These are phyloP conservation scores for Pelagophyceae sp. DNA, from an alignment of 352 stramenopile species.

Conservation along the genomic window DNA sequence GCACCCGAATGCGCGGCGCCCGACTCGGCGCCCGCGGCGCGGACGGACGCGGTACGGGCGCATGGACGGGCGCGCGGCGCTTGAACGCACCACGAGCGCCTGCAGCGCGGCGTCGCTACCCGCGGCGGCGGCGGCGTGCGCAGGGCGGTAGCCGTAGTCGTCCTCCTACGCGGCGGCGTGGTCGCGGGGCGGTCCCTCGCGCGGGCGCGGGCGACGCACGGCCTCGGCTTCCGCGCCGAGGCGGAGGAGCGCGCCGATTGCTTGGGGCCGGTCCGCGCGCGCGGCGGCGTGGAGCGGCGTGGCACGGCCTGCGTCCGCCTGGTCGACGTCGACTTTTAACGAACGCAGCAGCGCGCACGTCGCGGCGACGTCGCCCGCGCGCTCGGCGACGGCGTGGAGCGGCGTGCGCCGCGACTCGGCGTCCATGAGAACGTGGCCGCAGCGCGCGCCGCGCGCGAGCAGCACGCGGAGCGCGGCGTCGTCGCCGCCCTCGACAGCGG, in stretches of 20 bases:
- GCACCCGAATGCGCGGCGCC: too few species aligned
- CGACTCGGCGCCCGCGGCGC: too few species aligned
- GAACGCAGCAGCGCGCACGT: not conserved
- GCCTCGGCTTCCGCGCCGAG: not conserved
- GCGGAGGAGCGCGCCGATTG: not conserved
- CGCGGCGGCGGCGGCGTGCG: constrained; percentile 6
- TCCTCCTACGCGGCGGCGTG: too few species aligned
- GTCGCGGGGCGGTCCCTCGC: too few species aligned
- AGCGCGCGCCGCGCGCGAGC: not conserved
- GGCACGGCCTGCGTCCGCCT: not conserved
- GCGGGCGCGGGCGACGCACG: too few species aligned
- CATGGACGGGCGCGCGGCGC: too few species aligned
- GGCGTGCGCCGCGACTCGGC: not conserved
- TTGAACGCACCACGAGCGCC: not conserved
- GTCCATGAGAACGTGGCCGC: constrained; percentile 5
- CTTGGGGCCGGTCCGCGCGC: not conserved
- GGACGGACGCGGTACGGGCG: too few species aligned
- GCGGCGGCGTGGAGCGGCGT: constrained; percentile 7
- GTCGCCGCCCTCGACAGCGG: not conserved
- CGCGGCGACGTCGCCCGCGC: not conserved
- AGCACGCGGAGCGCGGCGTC: not conserved
- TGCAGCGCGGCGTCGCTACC: not conserved
- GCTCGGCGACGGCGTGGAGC: not conserved
- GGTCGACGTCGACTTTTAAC: not conserved
- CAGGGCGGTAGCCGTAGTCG: not conserved